Conservation (phyloP, 1,284 basidiomycete genomes). For the Ceratorhiza oryzae-sativae region DNA sequence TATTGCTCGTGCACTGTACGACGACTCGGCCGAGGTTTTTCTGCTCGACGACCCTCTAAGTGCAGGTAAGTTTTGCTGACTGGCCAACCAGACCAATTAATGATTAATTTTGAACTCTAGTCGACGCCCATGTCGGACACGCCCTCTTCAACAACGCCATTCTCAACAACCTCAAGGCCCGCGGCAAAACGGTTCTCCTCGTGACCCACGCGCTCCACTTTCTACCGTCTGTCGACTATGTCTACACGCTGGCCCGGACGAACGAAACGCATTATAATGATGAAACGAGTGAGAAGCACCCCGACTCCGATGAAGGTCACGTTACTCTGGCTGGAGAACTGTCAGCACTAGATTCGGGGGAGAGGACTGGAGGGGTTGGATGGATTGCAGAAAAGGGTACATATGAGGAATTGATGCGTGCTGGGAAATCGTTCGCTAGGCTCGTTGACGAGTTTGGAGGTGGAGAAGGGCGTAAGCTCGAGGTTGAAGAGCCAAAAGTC, state of each 20-base stretch:
- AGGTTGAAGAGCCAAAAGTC: constrained; percentile 39
- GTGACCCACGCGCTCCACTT: constrained; percentile 85
- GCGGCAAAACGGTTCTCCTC: constrained; percentile 79
- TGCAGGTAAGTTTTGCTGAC: constrained; percentile 56
- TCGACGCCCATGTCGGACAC: constrained; percentile 88
- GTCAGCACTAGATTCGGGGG: background rate
- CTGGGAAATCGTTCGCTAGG: constrained; percentile 70
- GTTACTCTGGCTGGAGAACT: background rate
- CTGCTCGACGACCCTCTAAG: constrained; percentile 85
- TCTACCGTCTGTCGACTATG: constrained; percentile 78
- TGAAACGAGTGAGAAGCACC: constrained; percentile 49
- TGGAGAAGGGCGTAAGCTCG: background rate
- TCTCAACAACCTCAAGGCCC: constrained; percentile 57
- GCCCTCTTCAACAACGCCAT: constrained; percentile 86
- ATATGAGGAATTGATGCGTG: constrained; percentile 68
- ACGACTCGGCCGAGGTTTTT: constrained; percentile 79
- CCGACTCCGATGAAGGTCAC: constrained; percentile 47
- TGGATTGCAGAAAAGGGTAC: constrained; percentile 78
- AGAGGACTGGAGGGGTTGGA: background rate
- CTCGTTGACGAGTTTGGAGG: constrained; percentile 73
- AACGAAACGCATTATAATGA: constrained; percentile 46
- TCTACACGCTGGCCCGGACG: constrained; percentile 52
- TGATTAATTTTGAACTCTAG: constrained; percentile 61
- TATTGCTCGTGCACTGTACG: constrained; percentile 86
- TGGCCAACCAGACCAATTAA: background rate